Percentiles rank a stretch among this genome's conserved stretches.
Evolutionary conservation across 441 rosid genomes (phyloP).

Genomic region (Omphalea diandra): DNA sequence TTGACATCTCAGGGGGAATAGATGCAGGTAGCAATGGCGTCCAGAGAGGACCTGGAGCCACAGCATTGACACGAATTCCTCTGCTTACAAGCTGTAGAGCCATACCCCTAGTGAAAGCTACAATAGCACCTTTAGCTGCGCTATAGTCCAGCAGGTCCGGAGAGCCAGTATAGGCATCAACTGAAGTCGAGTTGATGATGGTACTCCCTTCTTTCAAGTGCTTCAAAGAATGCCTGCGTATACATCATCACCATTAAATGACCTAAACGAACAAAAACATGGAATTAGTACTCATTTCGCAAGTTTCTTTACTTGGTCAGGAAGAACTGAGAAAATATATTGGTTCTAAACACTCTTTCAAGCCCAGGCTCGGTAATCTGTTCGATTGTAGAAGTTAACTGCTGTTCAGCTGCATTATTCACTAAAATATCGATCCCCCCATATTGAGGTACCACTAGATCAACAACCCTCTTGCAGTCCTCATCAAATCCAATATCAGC

Average conservation of each 20-base stretch:
- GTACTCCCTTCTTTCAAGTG: slow-evolving; percentile 74
- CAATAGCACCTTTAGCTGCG: slow-evolving; percentile 66
- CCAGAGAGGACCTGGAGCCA: slow-evolving; percentile 80
- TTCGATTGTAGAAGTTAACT: slow-evolving; percentile 30
- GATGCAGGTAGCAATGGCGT: slow-evolving; percentile 61
- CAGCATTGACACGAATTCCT: slow-evolving; percentile 63
- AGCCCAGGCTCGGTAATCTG: slow-evolving; percentile 48
- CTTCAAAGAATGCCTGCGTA: slow-evolving; percentile 48
- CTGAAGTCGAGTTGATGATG: slow-evolving; percentile 65
- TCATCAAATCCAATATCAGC: slow-evolving; percentile 61
- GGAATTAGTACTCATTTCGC: background rate
- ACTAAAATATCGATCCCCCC: slow-evolving; percentile 50
- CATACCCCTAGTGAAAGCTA: slow-evolving; percentile 57
- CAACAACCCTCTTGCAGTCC: slow-evolving; percentile 52
- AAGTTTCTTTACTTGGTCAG: slow-evolving; percentile 21
- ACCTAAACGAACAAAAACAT: no score
- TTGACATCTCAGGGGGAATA: slow-evolving; percentile 38
- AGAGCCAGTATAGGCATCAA: slow-evolving; percentile 51
- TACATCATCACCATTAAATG: no score
- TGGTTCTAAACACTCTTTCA: slow-evolving; percentile 46
- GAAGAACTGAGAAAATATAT: slow-evolving; percentile 47
- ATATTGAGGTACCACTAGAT: slow-evolving; percentile 41
- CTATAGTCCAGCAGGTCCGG: slow-evolving; percentile 49
- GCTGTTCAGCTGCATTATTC: slow-evolving; percentile 46
- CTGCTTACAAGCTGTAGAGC: slow-evolving; percentile 47